A percentile compares a stretch with the other conserved stretches of the same genome.
Evolutionary conservation across 1,284 basidiomycete genomes (phyloP).

Genomic region (Rhodotorula sp.): DNA sequence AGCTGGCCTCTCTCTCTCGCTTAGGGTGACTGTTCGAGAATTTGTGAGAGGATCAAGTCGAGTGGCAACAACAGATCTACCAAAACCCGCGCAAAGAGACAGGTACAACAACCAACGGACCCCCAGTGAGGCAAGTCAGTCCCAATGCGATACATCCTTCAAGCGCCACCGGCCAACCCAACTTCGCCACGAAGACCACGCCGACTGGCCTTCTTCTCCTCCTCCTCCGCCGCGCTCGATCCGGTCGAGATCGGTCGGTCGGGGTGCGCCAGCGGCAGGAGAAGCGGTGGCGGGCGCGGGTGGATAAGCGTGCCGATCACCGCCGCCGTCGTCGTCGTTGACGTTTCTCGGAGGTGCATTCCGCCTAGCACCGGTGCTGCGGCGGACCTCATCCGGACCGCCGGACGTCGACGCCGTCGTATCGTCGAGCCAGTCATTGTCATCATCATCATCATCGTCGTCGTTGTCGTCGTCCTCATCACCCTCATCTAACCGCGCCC

Average conservation of each 20-base stretch:
- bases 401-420: not conserved
- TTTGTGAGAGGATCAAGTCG: too few species aligned
- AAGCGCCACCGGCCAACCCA: conserved; percentile 4
- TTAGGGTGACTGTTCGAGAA: too few species aligned
- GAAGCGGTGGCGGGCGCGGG: not conserved
- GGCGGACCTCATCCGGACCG: not conserved
- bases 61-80: too few species aligned
- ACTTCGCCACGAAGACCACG: conserved; percentile 13
- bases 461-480: conserved; percentile 6
- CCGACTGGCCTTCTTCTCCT: conserved; percentile 2
- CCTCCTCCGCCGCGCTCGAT: not conserved
- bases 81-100: not conserved
- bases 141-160: conserved; percentile 14
- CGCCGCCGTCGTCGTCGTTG: not conserved
- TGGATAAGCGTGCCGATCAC: not conserved
- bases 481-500: conserved; percentile 17
- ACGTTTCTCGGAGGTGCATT: not conserved
- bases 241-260: not conserved
- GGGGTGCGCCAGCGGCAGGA: not conserved
- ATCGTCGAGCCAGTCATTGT: conserved; percentile 20
- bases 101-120: not conserved
- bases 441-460: conserved; percentile 11
- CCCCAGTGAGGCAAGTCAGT: not conserved
- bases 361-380: not conserved
- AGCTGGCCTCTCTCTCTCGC: too few species aligned